phyloP scores from a whole-genome alignment of 2,329 filamentous ascomycete species.

The Eutypa lata region DNA sequence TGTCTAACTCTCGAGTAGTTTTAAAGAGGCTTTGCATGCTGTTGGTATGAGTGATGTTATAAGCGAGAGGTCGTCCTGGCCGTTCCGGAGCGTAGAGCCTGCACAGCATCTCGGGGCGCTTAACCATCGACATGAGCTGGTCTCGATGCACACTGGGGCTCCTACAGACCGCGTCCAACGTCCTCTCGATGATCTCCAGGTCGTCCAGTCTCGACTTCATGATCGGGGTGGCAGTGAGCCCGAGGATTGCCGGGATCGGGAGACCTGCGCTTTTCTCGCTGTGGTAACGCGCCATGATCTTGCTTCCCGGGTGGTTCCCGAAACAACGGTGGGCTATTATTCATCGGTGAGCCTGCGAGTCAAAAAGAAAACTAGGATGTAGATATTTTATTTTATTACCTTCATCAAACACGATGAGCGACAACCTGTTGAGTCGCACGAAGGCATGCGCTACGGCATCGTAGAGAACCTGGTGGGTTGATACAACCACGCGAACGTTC shows the following conservation, averaged over 20 bases:
- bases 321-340: constrained; percentile 71
- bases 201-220: constrained; percentile 54
- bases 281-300: constrained; percentile 73
- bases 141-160: constrained; percentile 66
- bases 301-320: constrained; percentile 60
- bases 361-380: neutral
- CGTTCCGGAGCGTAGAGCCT: constrained; percentile 28
- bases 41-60: constrained; percentile 21
- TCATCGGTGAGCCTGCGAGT: constrained; percentile 14
- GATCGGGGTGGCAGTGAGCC: constrained; percentile 77
- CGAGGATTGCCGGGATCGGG: constrained; percentile 64
- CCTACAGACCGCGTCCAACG: constrained; percentile 66
- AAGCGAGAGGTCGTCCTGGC: neutral
- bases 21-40: constrained; percentile 42
- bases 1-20: constrained; percentile 45
- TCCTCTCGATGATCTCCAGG: constrained; percentile 62
- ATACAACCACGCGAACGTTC: constrained; percentile 69
- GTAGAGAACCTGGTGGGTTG: constrained; percentile 70
- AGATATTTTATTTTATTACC: constrained; percentile 48
- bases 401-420: constrained; percentile 80
- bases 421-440: constrained; percentile 59
- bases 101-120: constrained; percentile 56
- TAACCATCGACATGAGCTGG: constrained; percentile 66
- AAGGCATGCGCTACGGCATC: constrained; percentile 76
- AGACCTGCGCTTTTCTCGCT: constrained; percentile 35